phyloP scores from a whole-genome alignment of 164 flowering plant genomes.

The Vitis riparia region DNA sequence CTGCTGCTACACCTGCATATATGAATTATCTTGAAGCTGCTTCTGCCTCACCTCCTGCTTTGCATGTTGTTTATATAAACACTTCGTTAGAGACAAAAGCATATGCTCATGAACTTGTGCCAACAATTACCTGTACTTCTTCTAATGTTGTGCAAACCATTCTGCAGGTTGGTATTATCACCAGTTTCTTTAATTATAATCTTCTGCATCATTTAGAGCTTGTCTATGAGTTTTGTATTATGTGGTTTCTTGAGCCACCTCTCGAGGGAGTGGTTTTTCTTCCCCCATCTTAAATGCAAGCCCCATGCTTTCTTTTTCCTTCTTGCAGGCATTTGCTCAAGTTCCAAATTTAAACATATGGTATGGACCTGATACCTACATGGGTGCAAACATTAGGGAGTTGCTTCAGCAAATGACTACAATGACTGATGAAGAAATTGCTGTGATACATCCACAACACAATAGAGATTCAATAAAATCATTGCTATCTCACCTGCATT shows the following conservation, averaged over 20 bases:
- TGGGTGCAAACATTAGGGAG: conserved; percentile 93
- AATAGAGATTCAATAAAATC: conserved; percentile 66
- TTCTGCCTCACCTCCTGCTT: conserved; percentile 63
- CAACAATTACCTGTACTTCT: conserved; percentile 96
- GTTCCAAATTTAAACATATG: conserved; percentile 70
- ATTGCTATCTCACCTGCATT: conserved; percentile 74
- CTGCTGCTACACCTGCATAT: conserved; percentile 80
- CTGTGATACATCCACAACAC: conserved; percentile 78
- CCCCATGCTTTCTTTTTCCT: not conserved
- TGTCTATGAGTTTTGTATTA: not conserved
- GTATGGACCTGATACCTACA: conserved; percentile 98
- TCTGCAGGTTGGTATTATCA: conserved; percentile 64
- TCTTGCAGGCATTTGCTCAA: conserved; percentile 84
- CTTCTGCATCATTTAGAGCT: not conserved
- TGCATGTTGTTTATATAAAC: conserved; percentile 92
- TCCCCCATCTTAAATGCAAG: not conserved
- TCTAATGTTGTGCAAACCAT: conserved; percentile 94
- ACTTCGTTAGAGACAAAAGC: conserved; percentile 98
- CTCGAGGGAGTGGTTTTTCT: not conserved
- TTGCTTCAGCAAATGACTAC: conserved; percentile 79
- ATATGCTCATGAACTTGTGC: conserved; percentile 85
- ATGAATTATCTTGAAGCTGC: conserved; percentile 72
- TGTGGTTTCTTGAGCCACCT: not conserved
- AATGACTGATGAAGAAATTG: conserved; percentile 92
- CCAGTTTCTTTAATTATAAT: not conserved